phyloP scores from a whole-genome alignment of 495 filamentous ascomycete species.

The Talaromyces stipitatus region DNA sequence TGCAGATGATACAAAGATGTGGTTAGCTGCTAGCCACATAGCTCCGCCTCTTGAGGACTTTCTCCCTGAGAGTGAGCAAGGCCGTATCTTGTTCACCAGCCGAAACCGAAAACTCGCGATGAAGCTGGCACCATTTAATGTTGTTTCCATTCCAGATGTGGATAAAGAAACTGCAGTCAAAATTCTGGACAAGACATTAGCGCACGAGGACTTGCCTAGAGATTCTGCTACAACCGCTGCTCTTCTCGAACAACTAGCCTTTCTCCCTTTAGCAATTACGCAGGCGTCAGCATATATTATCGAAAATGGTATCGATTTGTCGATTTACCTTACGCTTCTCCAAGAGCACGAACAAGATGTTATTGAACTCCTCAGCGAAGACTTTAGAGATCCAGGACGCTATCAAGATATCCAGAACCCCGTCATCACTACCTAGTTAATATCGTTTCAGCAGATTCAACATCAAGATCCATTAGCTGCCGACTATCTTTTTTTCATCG shows the following conservation, averaged over 20 bases:
- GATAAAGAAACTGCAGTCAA: constrained; percentile 11
- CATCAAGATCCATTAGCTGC: too few relatives aligned
- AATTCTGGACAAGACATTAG: constrained; percentile 19
- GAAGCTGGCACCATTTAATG: constrained; percentile 9
- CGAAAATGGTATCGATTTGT: constrained; percentile 22
- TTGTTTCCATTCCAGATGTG: constrained; percentile 21
- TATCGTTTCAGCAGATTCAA: constrained; percentile 40
- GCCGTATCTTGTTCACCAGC: constrained; percentile 30
- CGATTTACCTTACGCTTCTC: constrained; percentile 30
- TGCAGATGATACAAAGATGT: constrained; percentile 28
- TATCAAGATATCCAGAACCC: constrained; percentile 31
- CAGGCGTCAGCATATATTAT: constrained; percentile 41
- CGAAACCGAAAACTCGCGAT: too few relatives aligned
- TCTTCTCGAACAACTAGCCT: constrained; percentile 24
- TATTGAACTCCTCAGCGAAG: constrained; percentile 30
- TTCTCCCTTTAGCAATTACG: constrained; percentile 29
- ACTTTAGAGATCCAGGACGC: constrained; percentile 22
- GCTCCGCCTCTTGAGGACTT: constrained; percentile 7
- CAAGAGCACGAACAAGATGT: constrained; percentile 22
- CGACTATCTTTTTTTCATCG: too few relatives aligned
- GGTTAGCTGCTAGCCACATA: constrained; percentile 3
- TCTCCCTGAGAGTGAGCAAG: constrained; percentile 20
- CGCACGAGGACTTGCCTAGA: constrained; percentile 13
- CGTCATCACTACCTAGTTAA: constrained; percentile 37
- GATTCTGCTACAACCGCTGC: constrained; percentile 10